Evolutionary conservation across 257 asterid genomes (phyloP), one percentile per base, ranked within the genome.

Genomic region (Scutellaria barbata): DNA sequence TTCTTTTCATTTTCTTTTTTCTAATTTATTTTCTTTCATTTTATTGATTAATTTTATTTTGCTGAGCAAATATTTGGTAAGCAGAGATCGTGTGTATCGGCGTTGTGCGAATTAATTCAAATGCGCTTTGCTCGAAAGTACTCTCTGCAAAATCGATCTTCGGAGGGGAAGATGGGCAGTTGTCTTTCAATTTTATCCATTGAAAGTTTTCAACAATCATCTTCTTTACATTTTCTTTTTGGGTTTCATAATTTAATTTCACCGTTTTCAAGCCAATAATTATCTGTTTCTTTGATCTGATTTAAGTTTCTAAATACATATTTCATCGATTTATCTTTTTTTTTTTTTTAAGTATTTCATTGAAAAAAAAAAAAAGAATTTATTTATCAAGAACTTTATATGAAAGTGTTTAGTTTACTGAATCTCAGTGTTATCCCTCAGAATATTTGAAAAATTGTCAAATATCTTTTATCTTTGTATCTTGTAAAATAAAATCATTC

Each of bases 71-170:
- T 40, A 8, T 8, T 48, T 8, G 16, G 0, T 4, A 73, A 68
- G 89, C 87, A 74, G 83, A 77, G 85, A 80, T 47, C 71, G 87
- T 83, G 87, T 83, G 87, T 80, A 80, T 83, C 85, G 87, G 18
- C 81, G 75, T 40, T 69, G 85, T 77, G 89, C 84, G 60, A 66
- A 18, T 41, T 56, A 0, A 54, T 51, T 50, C 20, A 17, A 17
- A 58, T 85, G 90, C 90, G 47, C 85, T 68, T 45, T 76, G 88
- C 47, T 74, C 86, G 88, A 85, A 85, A 85, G 88, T 71, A 35
- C 76, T 81, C 80, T 76, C 86, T 81, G 88, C 86, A 1, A 84
- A 12, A 84, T 37, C n/a, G 11, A 66, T 30, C 57, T n/a, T 52
- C 13, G 7, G 30, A 61, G 75, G 74, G 68, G 84, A 81, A 81